Percentiles rank a stretch among this genome's conserved stretches.
Evolutionary conservation across 2,329 filamentous ascomycete genomes (phyloP).

Genomic region (Sarocladium brachiariae): DNA sequence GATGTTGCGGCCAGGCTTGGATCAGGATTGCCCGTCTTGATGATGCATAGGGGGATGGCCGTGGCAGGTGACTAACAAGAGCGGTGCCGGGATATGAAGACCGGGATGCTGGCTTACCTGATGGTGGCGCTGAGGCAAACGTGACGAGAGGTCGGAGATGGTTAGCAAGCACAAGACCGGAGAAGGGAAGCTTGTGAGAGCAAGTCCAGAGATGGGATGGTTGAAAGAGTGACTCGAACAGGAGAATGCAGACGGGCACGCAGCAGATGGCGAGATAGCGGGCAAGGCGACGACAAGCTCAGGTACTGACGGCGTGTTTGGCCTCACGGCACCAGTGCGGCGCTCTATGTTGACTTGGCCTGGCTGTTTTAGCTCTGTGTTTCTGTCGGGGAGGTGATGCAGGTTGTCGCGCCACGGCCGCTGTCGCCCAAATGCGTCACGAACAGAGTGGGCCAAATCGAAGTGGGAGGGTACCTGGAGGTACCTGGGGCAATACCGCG

Average conservation of each 20-base stretch:
- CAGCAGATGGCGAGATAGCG: neutral
- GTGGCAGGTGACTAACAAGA: constrained; percentile 10
- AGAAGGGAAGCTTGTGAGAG: neutral
- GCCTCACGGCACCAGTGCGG: too few relatives aligned
- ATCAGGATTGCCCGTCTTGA: neutral
- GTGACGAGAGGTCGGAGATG: constrained; percentile 4
- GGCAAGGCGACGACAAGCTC: neutral
- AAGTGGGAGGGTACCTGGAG: constrained; percentile 6
- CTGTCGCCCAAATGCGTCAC: constrained; percentile 6
- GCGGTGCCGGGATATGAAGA: constrained; percentile 3
- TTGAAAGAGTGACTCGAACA: neutral
- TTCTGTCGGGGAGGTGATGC: constrained; percentile 1
- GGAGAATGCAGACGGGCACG: neutral
- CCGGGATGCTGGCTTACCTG: constrained; percentile 2
- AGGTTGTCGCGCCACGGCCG: constrained; percentile 2
- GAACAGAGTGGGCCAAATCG: constrained; percentile 2
- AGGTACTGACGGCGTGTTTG: constrained; percentile 1
- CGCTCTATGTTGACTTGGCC: too few relatives aligned
- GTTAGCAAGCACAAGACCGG: constrained; percentile 3
- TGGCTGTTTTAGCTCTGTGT: neutral
- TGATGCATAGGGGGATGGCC: neutral
- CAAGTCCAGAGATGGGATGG: constrained; percentile 5
- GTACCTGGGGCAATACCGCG: constrained; percentile 5
- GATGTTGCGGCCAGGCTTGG: neutral
- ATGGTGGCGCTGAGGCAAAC: constrained; percentile 7